phyloP scores from a whole-genome alignment of 768 basidiomycete species.

The Candolleomyces eurysporus region DNA sequence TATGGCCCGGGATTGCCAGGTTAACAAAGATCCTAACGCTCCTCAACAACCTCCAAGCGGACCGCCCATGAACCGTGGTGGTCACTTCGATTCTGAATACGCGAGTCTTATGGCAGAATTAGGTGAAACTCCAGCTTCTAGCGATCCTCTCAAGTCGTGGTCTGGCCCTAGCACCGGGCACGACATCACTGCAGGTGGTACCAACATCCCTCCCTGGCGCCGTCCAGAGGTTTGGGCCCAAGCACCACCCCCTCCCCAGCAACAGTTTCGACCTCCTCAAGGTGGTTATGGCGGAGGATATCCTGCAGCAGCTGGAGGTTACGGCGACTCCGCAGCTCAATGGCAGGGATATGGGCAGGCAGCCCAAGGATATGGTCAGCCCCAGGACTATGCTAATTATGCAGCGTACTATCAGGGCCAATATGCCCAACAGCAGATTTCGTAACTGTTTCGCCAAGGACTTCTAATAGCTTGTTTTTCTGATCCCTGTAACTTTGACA shows the following conservation, averaged over 20 bases:
- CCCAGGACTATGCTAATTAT: slow-evolving; percentile 79
- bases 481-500: slow-evolving; percentile 32
- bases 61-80: slow-evolving; percentile 57
- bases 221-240: slow-evolving; percentile 85
- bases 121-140: slow-evolving; percentile 69
- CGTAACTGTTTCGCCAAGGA: slow-evolving; percentile 16
- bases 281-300: slow-evolving; percentile 41
- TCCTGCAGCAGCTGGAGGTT: slow-evolving; percentile 36
- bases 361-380: slow-evolving; percentile 42
- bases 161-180: slow-evolving; percentile 47
- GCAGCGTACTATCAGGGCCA: slow-evolving; percentile 88
- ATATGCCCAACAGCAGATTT: slow-evolving; percentile 75
- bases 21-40: slow-evolving; percentile 86
- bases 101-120: slow-evolving; percentile 97
- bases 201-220: slow-evolving; percentile 88
- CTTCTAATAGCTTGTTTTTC: slow-evolving; percentile 26
- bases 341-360: slow-evolving; percentile 49
- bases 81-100: slow-evolving; percentile 93
- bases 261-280: slow-evolving; percentile 70
- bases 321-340: slow-evolving; percentile 39
- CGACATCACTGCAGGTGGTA: slow-evolving; percentile 71
- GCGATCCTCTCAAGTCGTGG: slow-evolving; percentile 56
- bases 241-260: slow-evolving; percentile 46
- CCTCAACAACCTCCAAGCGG: slow-evolving; percentile 37
- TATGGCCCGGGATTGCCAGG: slow-evolving; percentile 98